phyloP scores from a whole-genome alignment of 441 rosid species.

The Adansonia gregorii region DNA sequence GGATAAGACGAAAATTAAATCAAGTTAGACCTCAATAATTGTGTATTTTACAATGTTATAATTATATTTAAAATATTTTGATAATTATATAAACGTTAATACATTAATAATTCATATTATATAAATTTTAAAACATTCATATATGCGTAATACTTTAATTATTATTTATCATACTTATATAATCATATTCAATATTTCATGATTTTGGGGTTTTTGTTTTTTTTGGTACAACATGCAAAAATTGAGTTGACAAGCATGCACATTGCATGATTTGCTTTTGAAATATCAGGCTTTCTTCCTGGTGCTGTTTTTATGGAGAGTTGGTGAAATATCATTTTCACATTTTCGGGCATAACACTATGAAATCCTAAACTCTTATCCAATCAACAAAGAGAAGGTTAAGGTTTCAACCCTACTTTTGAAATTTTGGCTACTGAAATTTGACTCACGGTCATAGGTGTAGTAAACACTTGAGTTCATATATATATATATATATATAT shows the following conservation, averaged over 20 bases:
- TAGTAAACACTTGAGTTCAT: background rate
- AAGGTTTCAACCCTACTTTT: background rate
- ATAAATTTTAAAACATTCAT: too few relatives aligned
- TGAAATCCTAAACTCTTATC: background rate
- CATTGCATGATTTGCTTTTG: constrained; percentile 6
- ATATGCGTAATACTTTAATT: too few relatives aligned
- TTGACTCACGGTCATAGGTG: background rate
- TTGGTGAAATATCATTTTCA: constrained; percentile 21
- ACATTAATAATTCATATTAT: too few relatives aligned
- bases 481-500: too few relatives aligned
- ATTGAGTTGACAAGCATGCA: background rate
- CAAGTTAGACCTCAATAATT: too few relatives aligned
- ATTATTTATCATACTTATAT: too few relatives aligned
- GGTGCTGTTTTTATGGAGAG: constrained; percentile 2
- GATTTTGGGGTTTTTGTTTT: too few relatives aligned
- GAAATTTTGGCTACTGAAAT: background rate
- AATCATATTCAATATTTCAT: too few relatives aligned
- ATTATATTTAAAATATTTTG: too few relatives aligned
- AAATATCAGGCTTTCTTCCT: background rate
- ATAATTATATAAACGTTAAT: too few relatives aligned
- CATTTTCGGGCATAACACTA: background rate
- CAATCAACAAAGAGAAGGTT: background rate
- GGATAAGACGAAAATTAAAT: background rate
- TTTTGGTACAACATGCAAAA: background rate
- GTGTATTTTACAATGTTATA: too few relatives aligned